Percentiles rank a stretch among this genome's conserved stretches.
These are phyloP conservation scores for Prunus kanzakura DNA, from an alignment of 306 rosid species.

Conservation along the genomic window DNA sequence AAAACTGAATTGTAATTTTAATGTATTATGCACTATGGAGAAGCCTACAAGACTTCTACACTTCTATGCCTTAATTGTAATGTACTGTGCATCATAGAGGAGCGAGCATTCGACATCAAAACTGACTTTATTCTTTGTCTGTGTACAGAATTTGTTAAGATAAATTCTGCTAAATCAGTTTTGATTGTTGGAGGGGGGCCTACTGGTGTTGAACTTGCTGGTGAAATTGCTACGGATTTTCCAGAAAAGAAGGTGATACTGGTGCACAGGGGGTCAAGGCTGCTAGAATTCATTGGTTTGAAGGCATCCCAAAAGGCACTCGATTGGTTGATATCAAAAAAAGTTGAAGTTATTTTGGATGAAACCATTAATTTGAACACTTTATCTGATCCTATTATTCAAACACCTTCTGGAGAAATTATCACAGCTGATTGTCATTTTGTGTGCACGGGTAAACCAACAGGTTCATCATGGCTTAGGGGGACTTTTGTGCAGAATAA, in stretches of 20 bases:
- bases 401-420: slow-evolving; percentile 32
- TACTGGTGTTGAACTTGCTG: slow-evolving; percentile 47
- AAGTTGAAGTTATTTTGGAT: slow-evolving; percentile 41
- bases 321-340: slow-evolving; percentile 39
- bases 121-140: neutral
- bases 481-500: slow-evolving; percentile 24
- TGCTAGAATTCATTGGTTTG: slow-evolving; percentile 36
- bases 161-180: slow-evolving; percentile 28
- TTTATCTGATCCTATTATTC: slow-evolving; percentile 19
- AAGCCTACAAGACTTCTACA: neutral
- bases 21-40: neutral
- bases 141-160: slow-evolving; percentile 32
- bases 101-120: neutral
- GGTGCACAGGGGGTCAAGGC: slow-evolving; percentile 36
- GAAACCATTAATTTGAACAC: slow-evolving; percentile 25
- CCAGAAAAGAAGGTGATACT: slow-evolving; percentile 35
- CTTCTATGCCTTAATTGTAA: neutral
- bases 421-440: slow-evolving; percentile 42
- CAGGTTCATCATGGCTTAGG: slow-evolving; percentile 34
- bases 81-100: neutral
- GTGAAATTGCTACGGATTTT: slow-evolving; percentile 33
- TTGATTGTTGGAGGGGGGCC: slow-evolving; percentile 47
- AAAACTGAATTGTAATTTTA: neutral
- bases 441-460: slow-evolving; percentile 29
- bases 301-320: slow-evolving; percentile 43